phyloP scores from a whole-genome alignment of 2,329 filamentous ascomycete genomes.

The Trichoderma atrobrunneum region DNA sequence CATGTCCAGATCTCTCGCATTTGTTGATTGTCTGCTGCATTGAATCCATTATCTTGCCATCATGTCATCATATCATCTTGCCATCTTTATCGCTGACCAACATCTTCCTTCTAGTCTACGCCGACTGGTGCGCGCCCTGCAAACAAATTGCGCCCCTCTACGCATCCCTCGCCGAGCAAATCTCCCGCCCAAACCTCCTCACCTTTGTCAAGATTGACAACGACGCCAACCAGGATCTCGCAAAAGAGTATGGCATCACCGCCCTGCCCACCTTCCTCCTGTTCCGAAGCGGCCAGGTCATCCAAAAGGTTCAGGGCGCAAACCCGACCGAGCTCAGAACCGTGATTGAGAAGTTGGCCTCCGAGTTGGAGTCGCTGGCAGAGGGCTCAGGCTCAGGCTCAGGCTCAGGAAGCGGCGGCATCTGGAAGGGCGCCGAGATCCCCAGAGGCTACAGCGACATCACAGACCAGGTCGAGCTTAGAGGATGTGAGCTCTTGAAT shows the following conservation, averaged over 20 bases:
- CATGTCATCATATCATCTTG: no score
- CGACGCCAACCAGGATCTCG: constrained; percentile 71
- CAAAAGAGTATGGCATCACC: constrained; percentile 68
- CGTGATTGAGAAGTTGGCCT: constrained; percentile 67
- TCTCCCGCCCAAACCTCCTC: constrained; percentile 69
- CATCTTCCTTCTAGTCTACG: constrained; percentile 63
- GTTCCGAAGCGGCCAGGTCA: constrained; percentile 68
- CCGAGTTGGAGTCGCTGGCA: constrained; percentile 60
- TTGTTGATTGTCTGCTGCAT: neutral
- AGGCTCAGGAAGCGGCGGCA: constrained; percentile 36
- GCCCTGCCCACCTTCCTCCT: constrained; percentile 90
- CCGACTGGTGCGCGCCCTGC: constrained; percentile 83
- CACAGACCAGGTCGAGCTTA: constrained; percentile 74
- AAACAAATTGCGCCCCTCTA: constrained; percentile 80
- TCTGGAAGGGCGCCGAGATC: constrained; percentile 72
- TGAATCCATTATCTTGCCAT: neutral
- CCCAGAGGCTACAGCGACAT: constrained; percentile 83
- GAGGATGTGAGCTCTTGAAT: constrained; percentile 84
- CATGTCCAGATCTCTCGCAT: neutral
- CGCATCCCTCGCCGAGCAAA: constrained; percentile 67
- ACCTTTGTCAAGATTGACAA: constrained; percentile 87
- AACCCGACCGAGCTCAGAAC: constrained; percentile 68
- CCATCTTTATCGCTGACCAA: constrained; percentile 20
- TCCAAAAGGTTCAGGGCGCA: constrained; percentile 70
- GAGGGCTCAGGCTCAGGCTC: constrained; percentile 27